phyloP scores from a whole-genome alignment of 2,329 filamentous ascomycete genomes.

The Sclerotinia minor region DNA sequence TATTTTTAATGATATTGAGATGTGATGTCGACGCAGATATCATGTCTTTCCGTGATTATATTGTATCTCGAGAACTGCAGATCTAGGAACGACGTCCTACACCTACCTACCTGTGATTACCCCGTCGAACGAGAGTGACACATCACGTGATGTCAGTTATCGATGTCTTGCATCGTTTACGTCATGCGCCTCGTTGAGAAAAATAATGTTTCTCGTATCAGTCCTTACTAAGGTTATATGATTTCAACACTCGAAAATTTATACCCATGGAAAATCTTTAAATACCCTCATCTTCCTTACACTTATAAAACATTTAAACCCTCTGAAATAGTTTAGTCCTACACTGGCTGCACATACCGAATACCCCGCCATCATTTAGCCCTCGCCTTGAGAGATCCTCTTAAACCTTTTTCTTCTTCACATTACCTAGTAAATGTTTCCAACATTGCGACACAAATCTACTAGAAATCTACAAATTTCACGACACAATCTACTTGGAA shows the following conservation, averaged over 20 bases:
- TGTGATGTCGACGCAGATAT: background rate
- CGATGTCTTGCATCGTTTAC: background rate
- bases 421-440: background rate
- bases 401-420: background rate
- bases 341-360: background rate
- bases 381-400: background rate
- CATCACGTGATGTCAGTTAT: too few relatives aligned
- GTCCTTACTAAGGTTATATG: too few relatives aligned
- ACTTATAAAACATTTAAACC: background rate
- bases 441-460: background rate
- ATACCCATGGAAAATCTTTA: background rate
- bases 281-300: background rate
- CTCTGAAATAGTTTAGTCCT: background rate
- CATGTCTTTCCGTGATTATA: background rate
- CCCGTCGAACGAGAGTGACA: background rate
- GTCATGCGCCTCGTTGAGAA: conserved; percentile 1
- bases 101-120: too few relatives aligned
- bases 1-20: conserved; percentile 13
- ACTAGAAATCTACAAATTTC: background rate
- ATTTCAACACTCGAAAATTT: too few relatives aligned
- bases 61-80: too few relatives aligned
- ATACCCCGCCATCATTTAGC: conserved; percentile 1
- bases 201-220: background rate
- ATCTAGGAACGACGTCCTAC: too few relatives aligned
- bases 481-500: background rate